These are phyloP conservation scores for Dichotomocladium elegans DNA, from an alignment of 371 early-diverging fungal species.

Conservation along the genomic window DNA sequence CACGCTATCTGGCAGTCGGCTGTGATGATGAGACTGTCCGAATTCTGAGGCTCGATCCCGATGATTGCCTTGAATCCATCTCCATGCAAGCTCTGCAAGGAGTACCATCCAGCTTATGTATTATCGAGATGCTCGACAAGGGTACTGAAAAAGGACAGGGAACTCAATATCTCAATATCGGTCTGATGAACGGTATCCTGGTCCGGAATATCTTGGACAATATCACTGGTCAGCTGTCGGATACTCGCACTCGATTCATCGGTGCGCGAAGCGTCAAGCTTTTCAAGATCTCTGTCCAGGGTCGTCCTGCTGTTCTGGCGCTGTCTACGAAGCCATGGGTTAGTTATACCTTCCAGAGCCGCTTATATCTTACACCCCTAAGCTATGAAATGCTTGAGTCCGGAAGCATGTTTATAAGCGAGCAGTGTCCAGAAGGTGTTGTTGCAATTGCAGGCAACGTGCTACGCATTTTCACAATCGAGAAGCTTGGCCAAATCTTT, in stretches of 20 bases:
- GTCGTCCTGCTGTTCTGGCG: constrained; percentile 75
- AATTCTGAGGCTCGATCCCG: constrained; percentile 81
- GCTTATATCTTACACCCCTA: constrained; percentile 52
- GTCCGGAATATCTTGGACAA: constrained; percentile 85
- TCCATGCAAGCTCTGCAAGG: constrained; percentile 75
- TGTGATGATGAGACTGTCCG: constrained; percentile 92
- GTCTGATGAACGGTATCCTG: constrained; percentile 86
- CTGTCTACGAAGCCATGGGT: constrained; percentile 90
- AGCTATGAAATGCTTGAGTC: constrained; percentile 78
- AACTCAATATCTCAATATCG: constrained; percentile 82
- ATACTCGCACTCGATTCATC: constrained; percentile 85
- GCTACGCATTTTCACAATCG: constrained; percentile 82
- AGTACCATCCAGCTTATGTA: constrained; percentile 54
- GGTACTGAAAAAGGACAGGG: constrained; percentile 56
- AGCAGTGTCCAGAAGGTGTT: constrained; percentile 87
- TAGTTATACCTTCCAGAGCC: constrained; percentile 75
- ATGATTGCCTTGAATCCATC: constrained; percentile 71
- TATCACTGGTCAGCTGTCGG: constrained; percentile 80
- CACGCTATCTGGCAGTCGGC: constrained; percentile 86
- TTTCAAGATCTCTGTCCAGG: constrained; percentile 63
- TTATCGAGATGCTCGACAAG: constrained; percentile 76
- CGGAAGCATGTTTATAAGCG: constrained; percentile 85
- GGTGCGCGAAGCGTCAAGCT: constrained; percentile 85
- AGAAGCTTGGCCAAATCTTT: constrained; percentile 78
- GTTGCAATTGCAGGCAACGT: constrained; percentile 87